Base-by-base conservation (phyloP, 805 yeast genomes). In the Naumovozyma baii region DNA sequence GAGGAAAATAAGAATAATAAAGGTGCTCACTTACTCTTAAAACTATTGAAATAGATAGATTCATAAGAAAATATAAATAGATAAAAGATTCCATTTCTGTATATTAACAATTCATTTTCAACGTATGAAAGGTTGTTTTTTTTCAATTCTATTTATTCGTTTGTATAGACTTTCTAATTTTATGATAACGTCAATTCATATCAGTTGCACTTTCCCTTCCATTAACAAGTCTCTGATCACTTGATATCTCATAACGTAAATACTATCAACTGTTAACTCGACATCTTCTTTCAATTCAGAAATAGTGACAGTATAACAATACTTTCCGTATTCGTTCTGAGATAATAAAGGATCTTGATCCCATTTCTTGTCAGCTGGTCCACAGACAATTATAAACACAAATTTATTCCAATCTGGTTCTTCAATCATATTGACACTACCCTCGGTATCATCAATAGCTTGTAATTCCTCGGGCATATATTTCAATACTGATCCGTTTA, bases 371-470 rank as follows among this genome's bases (percentile, higher is more conserved):
- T 45, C 46, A 7, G 39, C 33, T 2, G 51, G 51, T 14, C 55
- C 57, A 5, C 40, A 48, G 3, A 61, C 62, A 25, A 48, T 45
- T 9, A 88, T 66, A 51, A 86, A 87, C 1, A 92, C 96, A 5
- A 92, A 83, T 42, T 69, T 73, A 46, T 82, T 72, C 54, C 83
- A 49, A 36, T 83, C 83, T 0, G 97, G 97, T 44, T 70, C 71
- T 13, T 77, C 82, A 2, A 90, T 68, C 97, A 92, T 88, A 7
- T 75, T 68, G 12, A 80, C 57, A 12, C 73, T 74, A 18, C 80
- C 84, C 10, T 76, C 70, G 2, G 73, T 73, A 47, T 86, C 96
- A 51, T 87, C 94, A 42, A 92, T 65, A 3, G 78, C 75, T 36
- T 81, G 86, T 37, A 86, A 62, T 31, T 71, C 69, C 15, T 68